A percentile compares a stretch with the other conserved stretches of the same genome.
These are phyloP conservation scores for Voacanga thouarsii DNA, from an alignment of 257 asterid genomes.

Conservation along the genomic window DNA sequence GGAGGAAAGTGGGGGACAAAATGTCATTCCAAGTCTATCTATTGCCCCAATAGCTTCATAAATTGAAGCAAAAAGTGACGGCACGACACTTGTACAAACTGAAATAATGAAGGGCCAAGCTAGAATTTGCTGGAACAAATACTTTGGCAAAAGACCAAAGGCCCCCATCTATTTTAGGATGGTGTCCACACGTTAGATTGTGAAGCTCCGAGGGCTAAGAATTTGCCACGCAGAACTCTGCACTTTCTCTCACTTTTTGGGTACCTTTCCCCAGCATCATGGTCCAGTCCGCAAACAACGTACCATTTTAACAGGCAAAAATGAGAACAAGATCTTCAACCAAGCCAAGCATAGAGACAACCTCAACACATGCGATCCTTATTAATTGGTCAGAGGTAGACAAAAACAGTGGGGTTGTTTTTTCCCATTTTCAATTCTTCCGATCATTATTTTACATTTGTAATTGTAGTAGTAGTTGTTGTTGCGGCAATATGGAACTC, in stretches of 20 bases:
- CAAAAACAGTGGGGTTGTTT: background rate
- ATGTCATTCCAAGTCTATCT: too few species aligned
- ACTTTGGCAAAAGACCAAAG: background rate
- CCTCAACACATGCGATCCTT: background rate
- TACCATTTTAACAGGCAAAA: background rate
- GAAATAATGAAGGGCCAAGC: background rate
- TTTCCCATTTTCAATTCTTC: background rate
- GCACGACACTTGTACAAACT: too few species aligned
- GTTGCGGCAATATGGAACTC: background rate
- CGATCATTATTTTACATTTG: background rate
- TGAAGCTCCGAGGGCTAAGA: background rate
- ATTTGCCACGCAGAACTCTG: conserved; percentile 18
- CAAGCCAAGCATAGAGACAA: background rate
- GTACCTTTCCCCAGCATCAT: background rate
- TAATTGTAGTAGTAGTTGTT: background rate
- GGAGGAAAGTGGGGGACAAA: too few species aligned
- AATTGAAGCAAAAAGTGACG: too few species aligned
- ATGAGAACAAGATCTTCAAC: background rate
- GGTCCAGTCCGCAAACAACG: conserved; percentile 16
- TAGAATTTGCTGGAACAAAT: background rate
- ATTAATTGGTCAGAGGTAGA: background rate
- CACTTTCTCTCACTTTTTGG: conserved; percentile 17
- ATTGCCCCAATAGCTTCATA: too few species aligned
- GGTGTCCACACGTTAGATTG: conserved; percentile 12
- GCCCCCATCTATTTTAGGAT: background rate